Percentiles rank a stretch among this genome's conserved stretches.
Conservation (phyloP, 441 rosid genomes). For the Adansonia rubrostipa region DNA sequence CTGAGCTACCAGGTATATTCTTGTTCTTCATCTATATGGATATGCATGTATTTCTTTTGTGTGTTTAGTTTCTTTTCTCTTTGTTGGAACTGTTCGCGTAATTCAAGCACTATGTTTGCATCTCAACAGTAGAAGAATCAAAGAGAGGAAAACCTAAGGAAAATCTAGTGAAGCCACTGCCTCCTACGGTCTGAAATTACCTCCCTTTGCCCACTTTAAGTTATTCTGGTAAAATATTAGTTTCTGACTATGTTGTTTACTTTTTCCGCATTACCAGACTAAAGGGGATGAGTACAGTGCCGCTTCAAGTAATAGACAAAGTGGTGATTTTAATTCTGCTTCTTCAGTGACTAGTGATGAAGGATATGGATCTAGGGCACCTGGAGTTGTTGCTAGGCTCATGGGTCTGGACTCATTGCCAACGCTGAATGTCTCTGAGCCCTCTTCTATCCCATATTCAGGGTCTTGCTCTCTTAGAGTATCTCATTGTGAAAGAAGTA, state of each 20-base stretch:
- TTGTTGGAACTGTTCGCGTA: background rate
- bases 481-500: slow-evolving; percentile 41
- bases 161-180: slow-evolving; percentile 36
- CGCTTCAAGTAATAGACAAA: slow-evolving; percentile 50
- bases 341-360: slow-evolving; percentile 75
- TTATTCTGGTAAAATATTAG: slow-evolving; percentile 10
- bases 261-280: slow-evolving; percentile 39
- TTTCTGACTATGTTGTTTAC: slow-evolving; percentile 21
- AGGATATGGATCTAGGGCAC: slow-evolving; percentile 63
- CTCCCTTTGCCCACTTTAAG: slow-evolving; percentile 5
- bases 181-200: slow-evolving; percentile 45
- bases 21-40: slow-evolving; percentile 1
- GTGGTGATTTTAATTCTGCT: slow-evolving; percentile 55
- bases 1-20: slow-evolving; percentile 48
- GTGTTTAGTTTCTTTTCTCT: background rate
- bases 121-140: slow-evolving; percentile 43
- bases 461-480: slow-evolving; percentile 43
- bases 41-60: slow-evolving; percentile 20
- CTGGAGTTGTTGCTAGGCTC: slow-evolving; percentile 92
- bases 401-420: slow-evolving; percentile 95
- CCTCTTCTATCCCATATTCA: slow-evolving; percentile 43
- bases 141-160: slow-evolving; percentile 51
- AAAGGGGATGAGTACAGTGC: slow-evolving; percentile 51
- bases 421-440: slow-evolving; percentile 42
- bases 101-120: background rate